phyloP scores from a whole-genome alignment of 176 grass and related monocot species.

The Hordeum marinum region DNA sequence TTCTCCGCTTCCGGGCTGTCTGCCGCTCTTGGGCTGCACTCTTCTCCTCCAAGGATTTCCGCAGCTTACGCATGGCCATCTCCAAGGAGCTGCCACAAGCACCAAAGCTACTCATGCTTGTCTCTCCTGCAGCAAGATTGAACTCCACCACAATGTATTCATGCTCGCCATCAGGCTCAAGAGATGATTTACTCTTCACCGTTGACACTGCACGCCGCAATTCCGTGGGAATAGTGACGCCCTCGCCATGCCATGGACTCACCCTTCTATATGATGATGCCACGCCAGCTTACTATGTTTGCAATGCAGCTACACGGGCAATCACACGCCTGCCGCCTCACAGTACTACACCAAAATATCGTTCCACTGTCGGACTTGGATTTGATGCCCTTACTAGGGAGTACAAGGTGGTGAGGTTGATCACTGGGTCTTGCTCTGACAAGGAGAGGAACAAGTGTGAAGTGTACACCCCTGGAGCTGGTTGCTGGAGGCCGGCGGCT shows the following conservation, averaged over 20 bases:
- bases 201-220: background rate
- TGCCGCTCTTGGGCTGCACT: background rate
- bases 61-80: background rate
- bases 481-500: background rate
- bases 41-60: background rate
- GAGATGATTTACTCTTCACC: background rate
- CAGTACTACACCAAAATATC: no score
- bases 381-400: background rate
- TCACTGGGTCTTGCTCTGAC: background rate
- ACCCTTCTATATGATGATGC: background rate
- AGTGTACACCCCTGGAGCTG: background rate
- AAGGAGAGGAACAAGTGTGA: background rate
- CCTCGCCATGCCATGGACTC: background rate
- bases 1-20: background rate
- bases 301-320: background rate
- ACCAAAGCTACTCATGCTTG: background rate
- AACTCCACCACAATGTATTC: background rate
- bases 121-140: background rate
- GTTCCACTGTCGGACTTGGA: background rate
- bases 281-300: background rate
- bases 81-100: background rate
- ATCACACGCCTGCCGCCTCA: background rate
- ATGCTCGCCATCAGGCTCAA: background rate
- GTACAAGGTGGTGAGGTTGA: slow-evolving; percentile 4
- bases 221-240: background rate